Evolutionary conservation across 768 basidiomycete species (phyloP).

Genomic region (Leccinum barrowsii): DNA sequence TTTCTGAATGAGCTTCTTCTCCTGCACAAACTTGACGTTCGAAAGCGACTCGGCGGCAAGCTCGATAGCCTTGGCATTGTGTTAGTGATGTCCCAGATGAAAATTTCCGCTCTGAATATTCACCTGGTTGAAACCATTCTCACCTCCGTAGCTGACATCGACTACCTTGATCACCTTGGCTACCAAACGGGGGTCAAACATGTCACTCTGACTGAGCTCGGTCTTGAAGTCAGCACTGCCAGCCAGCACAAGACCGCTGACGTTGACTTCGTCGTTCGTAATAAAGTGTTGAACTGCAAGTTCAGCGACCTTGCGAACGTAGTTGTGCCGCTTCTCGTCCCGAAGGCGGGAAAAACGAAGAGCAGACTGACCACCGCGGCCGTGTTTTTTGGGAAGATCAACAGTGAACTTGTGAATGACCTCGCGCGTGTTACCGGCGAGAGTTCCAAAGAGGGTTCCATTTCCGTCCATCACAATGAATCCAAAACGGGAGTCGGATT

Average conservation of each 20-base stretch:
- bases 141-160: slow-evolving; percentile 97
- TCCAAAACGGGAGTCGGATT: slow-evolving; percentile 95
- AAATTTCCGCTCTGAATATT: slow-evolving; percentile 4
- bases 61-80: slow-evolving; percentile 75
- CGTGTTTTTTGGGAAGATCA: slow-evolving; percentile 99
- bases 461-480: slow-evolving; percentile 99
- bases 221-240: slow-evolving; percentile 99
- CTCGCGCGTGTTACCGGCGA: slow-evolving; percentile 96
- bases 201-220: slow-evolving; percentile 91
- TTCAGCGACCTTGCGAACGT: slow-evolving; percentile 98
- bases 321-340: slow-evolving; percentile 99
- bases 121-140: slow-evolving; percentile 99
- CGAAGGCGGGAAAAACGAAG: slow-evolving; percentile 99
- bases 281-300: slow-evolving; percentile 97
- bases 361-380: slow-evolving; percentile 99
- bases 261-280: slow-evolving; percentile 97
- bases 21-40: slow-evolving; percentile 99
- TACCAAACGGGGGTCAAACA: slow-evolving; percentile 86
- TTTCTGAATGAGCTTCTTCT: slow-evolving; percentile 95
- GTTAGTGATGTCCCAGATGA: background rate
- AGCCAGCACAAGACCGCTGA: slow-evolving; percentile 91
- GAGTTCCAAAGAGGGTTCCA: slow-evolving; percentile 92
- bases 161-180: slow-evolving; percentile 97
- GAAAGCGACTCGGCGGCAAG: slow-evolving; percentile 92
- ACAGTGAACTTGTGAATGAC: slow-evolving; percentile 98